phyloP scores from a whole-genome alignment of 2,329 filamentous ascomycete genomes.

The Fusarium duplospermum region DNA sequence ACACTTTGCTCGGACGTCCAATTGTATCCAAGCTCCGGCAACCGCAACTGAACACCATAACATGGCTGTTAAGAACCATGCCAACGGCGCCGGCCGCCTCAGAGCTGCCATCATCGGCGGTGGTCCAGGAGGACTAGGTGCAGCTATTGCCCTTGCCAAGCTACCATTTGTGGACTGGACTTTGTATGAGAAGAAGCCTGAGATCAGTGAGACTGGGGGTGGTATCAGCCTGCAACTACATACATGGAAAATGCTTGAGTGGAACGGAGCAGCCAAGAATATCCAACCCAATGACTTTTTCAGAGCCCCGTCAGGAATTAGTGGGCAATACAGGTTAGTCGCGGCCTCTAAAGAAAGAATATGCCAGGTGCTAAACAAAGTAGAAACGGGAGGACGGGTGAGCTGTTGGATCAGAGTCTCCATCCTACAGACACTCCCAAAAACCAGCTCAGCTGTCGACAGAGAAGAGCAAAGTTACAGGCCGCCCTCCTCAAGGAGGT shows the following conservation, averaged over 20 bases:
- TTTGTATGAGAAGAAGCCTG: conserved; percentile 51
- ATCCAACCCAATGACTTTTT: conserved; percentile 48
- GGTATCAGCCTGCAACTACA: conserved; percentile 52
- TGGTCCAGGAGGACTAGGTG: conserved; percentile 45
- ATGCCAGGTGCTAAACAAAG: neutral
- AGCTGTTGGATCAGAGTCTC: conserved; percentile 38
- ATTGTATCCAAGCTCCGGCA: neutral
- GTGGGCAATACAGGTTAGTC: conserved; percentile 42
- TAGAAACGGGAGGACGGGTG: conserved; percentile 49
- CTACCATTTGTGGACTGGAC: conserved; percentile 47
- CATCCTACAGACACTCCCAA: conserved; percentile 40
- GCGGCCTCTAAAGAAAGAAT: fast-evolving
- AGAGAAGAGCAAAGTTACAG: conserved; percentile 56
- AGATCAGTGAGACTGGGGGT: conserved; percentile 52
- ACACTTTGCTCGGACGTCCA: neutral
- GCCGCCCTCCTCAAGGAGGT: conserved; percentile 60
- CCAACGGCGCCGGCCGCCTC: conserved; percentile 23
- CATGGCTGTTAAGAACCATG: conserved; percentile 34
- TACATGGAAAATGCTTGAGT: conserved; percentile 51
- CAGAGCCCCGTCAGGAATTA: conserved; percentile 40
- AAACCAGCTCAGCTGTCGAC: conserved; percentile 44
- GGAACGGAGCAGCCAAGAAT: conserved; percentile 47
- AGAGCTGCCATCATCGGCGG: conserved; percentile 45
- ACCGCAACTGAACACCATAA: neutral
- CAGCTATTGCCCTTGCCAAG: conserved; percentile 48